phyloP scores from a whole-genome alignment of 2,329 filamentous ascomycete species.

The Didymella arachidicola region DNA sequence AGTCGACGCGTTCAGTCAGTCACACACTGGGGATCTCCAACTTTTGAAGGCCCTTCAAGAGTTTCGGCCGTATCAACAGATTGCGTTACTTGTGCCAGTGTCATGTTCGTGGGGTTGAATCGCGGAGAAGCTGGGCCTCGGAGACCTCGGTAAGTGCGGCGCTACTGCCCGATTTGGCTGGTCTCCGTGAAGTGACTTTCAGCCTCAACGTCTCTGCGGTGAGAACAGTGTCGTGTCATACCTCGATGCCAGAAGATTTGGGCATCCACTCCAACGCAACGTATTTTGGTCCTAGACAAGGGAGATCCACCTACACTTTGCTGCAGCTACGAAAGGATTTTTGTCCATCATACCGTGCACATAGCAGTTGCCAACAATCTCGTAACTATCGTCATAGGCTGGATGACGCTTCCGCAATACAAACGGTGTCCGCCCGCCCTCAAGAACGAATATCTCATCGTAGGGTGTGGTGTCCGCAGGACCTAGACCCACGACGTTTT shows the following conservation, averaged over 20 bases:
- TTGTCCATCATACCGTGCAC: background rate
- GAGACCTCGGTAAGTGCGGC: slow-evolving; percentile 16
- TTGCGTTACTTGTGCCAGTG: slow-evolving; percentile 24
- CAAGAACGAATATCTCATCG: background rate
- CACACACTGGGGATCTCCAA: background rate
- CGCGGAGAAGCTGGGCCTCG: slow-evolving; percentile 31
- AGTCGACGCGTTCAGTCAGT: background rate
- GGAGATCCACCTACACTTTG: no score
- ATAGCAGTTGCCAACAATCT: background rate
- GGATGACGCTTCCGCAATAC: background rate
- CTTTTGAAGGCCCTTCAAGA: slow-evolving; percentile 8
- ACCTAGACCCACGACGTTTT: background rate
- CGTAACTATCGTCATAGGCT: background rate
- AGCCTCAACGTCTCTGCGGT: background rate
- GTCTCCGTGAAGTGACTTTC: slow-evolving; percentile 3
- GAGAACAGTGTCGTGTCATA: background rate
- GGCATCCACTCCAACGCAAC: no score
- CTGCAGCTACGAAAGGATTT: no score
- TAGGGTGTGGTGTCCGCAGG: background rate
- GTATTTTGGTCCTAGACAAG: no score
- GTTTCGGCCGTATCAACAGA: slow-evolving; percentile 25
- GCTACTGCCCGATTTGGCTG: slow-evolving; percentile 12
- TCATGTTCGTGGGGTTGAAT: slow-evolving; percentile 25
- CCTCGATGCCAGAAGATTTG: background rate
- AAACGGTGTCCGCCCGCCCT: background rate